Conservation (phyloP, 176 grass and related monocot genomes). For the Phyllostachys edulis region DNA sequence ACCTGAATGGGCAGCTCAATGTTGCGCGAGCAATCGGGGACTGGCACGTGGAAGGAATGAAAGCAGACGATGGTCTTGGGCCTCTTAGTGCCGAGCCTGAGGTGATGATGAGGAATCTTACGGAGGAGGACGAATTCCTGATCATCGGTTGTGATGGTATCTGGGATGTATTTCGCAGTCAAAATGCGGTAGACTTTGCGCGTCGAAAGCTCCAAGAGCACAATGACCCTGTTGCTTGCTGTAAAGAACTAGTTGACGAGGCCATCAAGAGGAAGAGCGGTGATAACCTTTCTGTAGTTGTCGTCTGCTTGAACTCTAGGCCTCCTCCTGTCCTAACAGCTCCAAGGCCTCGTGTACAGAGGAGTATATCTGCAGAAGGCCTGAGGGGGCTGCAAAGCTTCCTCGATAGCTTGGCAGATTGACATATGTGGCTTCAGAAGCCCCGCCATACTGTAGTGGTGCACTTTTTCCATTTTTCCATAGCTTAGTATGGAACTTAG, state of each 20-base stretch:
- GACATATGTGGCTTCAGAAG: slow-evolving; percentile 9
- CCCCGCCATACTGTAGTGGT: slow-evolving; percentile 20
- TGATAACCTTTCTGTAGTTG: slow-evolving; percentile 77
- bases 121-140: slow-evolving; percentile 83
- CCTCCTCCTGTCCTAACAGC: slow-evolving; percentile 61
- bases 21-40: slow-evolving; percentile 82
- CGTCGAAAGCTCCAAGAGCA: slow-evolving; percentile 84
- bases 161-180: slow-evolving; percentile 94
- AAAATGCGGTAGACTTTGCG: slow-evolving; percentile 91
- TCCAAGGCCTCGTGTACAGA: slow-evolving; percentile 71
- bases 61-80: slow-evolving; percentile 47
- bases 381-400: slow-evolving; percentile 87
- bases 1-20: slow-evolving; percentile 84
- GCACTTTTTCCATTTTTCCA: slow-evolving; percentile 33
- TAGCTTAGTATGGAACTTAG: slow-evolving; percentile 47
- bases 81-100: slow-evolving; percentile 86
- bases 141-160: slow-evolving; percentile 94
- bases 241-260: slow-evolving; percentile 82
- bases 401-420: slow-evolving; percentile 73
- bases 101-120: slow-evolving; percentile 63
- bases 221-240: slow-evolving; percentile 71
- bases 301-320: slow-evolving; percentile 74
- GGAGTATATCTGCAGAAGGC: slow-evolving; percentile 92
- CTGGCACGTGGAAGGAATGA: slow-evolving; percentile 95
- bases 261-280: slow-evolving; percentile 85